Conservation (phyloP, 73 alveolate species). For the Loxodes magnus region DNA sequence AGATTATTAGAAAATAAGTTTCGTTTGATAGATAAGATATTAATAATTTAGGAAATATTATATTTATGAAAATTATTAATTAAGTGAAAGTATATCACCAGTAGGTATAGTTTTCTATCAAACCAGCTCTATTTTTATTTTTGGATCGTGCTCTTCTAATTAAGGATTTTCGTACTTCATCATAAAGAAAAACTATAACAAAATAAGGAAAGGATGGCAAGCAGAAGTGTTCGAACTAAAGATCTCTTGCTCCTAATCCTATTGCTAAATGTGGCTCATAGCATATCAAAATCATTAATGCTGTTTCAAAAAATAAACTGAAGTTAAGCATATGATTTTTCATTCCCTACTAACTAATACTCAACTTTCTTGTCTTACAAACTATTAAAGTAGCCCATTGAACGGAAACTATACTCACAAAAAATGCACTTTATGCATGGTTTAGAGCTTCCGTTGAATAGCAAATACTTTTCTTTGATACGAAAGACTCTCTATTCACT, state of each 20-base stretch:
- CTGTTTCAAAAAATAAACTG: slow-evolving; percentile 43
- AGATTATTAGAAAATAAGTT: too few species aligned
- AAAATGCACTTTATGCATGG: slow-evolving; percentile 86
- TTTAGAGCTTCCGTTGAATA: slow-evolving; percentile 86
- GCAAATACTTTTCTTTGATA: slow-evolving; percentile 37
- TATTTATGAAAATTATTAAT: too few species aligned
- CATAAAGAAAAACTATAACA: slow-evolving; percentile 32
- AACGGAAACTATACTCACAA: slow-evolving; percentile 62
- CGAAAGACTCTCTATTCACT: slow-evolving; percentile 21
- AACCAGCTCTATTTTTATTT: too few species aligned
- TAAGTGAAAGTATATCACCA: too few species aligned
- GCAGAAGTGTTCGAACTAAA: slow-evolving; percentile 35
- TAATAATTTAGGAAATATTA: too few species aligned
- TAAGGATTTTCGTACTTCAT: slow-evolving; percentile 31
- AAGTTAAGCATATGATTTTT: slow-evolving; percentile 28
- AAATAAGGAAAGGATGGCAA: slow-evolving; percentile 28
- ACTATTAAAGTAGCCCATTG: slow-evolving; percentile 73
- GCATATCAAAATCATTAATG: slow-evolving; percentile 22
- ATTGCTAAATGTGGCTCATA: slow-evolving; percentile 22
- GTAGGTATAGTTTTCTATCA: too few species aligned
- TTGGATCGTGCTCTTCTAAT: too few species aligned
- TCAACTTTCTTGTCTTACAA: slow-evolving; percentile 64
- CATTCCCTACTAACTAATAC: slow-evolving; percentile 36
- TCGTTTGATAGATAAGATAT: too few species aligned
- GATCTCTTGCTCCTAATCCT: slow-evolving; percentile 34